These are phyloP conservation scores for Stagonosporopsis rhizophila DNA, from an alignment of 2,329 filamentous ascomycete species.

Conservation along the genomic window DNA sequence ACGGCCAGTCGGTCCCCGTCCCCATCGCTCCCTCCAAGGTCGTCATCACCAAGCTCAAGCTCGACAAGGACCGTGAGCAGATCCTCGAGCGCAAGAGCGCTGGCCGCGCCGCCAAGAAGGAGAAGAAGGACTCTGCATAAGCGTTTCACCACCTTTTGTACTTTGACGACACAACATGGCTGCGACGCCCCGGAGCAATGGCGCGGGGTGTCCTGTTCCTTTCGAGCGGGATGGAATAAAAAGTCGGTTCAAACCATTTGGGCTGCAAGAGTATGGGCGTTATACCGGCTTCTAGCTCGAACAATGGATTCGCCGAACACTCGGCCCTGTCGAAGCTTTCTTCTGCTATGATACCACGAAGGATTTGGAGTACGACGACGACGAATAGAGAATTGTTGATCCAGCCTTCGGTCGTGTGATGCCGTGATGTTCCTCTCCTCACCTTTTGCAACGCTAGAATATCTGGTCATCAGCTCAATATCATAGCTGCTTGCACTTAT, in stretches of 20 bases:
- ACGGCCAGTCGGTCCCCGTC: slow-evolving; percentile 93
- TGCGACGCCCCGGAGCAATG: slow-evolving; percentile 40
- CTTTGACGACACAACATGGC: slow-evolving; percentile 51
- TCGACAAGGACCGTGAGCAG: slow-evolving; percentile 91
- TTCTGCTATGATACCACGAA: slow-evolving; percentile 44
- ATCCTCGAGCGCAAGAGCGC: slow-evolving; percentile 85
- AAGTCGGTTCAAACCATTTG: slow-evolving; percentile 46
- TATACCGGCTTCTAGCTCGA: slow-evolving; percentile 48
- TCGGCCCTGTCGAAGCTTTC: slow-evolving; percentile 43
- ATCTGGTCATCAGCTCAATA: slow-evolving; percentile 81
- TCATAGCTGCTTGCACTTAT: slow-evolving; percentile 84
- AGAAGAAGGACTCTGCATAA: slow-evolving; percentile 67
- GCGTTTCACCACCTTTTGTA: slow-evolving; percentile 45
- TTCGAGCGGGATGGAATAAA: slow-evolving; percentile 50
- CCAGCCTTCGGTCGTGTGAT: slow-evolving; percentile 33
- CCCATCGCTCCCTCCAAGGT: slow-evolving; percentile 97
- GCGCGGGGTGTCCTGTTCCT: slow-evolving; percentile 44
- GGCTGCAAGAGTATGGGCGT: slow-evolving; percentile 48
- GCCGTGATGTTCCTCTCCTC: slow-evolving; percentile 20
- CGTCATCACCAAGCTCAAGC: slow-evolving; percentile 98
- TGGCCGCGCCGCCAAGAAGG: slow-evolving; percentile 77
- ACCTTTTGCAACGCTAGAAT: slow-evolving; percentile 67
- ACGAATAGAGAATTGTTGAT: slow-evolving; percentile 35
- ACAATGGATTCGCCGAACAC: slow-evolving; percentile 46
- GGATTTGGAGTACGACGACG: slow-evolving; percentile 32